Evolutionary conservation across 257 asterid species (phyloP), one percentile per base, ranked within the genome.

Genomic region (Lithospermum erythrorhizon): DNA sequence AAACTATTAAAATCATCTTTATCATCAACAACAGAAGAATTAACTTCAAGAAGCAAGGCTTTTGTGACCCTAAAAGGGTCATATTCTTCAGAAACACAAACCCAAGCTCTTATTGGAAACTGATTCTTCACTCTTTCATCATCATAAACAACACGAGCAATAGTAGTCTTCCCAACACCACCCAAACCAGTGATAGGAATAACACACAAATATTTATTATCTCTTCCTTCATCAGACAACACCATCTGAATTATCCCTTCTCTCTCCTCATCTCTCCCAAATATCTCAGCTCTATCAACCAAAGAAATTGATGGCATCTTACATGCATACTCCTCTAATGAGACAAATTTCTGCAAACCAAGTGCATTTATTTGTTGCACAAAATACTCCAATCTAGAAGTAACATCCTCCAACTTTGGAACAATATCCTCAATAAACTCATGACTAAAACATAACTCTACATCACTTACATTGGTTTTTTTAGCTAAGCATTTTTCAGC

Each of bases 81-180:
- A 67, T 79, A 84, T 18, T 61, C 69, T 58, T 73, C 78, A 21
- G 84, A 70, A 13, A 84, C 85, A 64, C 87, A 77, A 19, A 70
- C 70, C 94, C 89, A 82, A 45, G 74, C 82, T 67, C 72, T 61
- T 56, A 58, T 69, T 21, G 62, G 70, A 17, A 84, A 84, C 57
- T 67, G 62, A 14, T 60, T 11, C 68, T 23, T 74, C 53, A 81
- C 70, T 25, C 3, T 58, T 47, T 37, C 59, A 61, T 81, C 82
- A 47, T 82, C 78, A 54, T 73, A 82, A 55, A 78, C 82, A 0
- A 68, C 61, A 62, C 82, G 82, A 57, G 89, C 82, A 56, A 84
- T 79, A 22, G 87, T 83, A 1, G 85, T 83, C 72, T 81, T 83
- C 61, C 87, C 91, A 22, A 83, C 69, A 15, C 87, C 89, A 5